phyloP scores from a whole-genome alignment of 306 rosid species.

The Citrullus colocynthis region DNA sequence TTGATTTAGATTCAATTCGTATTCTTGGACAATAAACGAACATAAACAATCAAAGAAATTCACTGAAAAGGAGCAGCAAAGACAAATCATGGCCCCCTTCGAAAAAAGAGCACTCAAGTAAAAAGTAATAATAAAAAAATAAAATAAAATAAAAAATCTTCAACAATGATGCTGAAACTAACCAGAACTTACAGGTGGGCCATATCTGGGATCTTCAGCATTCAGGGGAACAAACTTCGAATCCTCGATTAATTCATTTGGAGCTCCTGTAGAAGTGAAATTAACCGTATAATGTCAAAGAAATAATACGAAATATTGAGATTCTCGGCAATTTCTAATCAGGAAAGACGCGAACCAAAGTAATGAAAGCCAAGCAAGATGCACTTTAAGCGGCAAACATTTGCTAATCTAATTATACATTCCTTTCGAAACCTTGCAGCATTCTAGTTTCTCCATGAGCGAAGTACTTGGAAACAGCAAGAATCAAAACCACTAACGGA shows the following conservation, averaged over 20 bases:
- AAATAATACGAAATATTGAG: too few species aligned
- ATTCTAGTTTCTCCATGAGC: neutral
- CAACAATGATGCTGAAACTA: conserved; percentile 34
- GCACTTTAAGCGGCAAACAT: too few species aligned
- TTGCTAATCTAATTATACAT: neutral
- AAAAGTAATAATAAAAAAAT: neutral
- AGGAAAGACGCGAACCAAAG: too few species aligned
- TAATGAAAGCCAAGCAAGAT: too few species aligned
- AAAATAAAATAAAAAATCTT: too few species aligned
- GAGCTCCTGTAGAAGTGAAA: conserved; percentile 34
- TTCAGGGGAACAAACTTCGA: conserved; percentile 83
- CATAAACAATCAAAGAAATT: neutral
- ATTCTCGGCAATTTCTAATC: too few species aligned
- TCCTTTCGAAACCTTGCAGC: neutral
- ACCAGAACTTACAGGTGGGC: conserved; percentile 99
- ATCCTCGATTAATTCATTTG: conserved; percentile 56
- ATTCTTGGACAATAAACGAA: neutral
- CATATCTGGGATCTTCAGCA: conserved; percentile 58
- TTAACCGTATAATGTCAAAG: neutral
- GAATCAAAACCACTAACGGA: neutral
- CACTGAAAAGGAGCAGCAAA: neutral
- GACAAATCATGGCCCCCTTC: neutral
- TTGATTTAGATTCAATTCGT: neutral
- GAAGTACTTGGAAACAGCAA: neutral
- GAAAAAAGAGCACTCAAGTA: neutral